Evolutionary conservation across 768 basidiomycete species (phyloP), one percentile per base, ranked within the genome.

Genomic region (Thelephora aurantiotincta): DNA sequence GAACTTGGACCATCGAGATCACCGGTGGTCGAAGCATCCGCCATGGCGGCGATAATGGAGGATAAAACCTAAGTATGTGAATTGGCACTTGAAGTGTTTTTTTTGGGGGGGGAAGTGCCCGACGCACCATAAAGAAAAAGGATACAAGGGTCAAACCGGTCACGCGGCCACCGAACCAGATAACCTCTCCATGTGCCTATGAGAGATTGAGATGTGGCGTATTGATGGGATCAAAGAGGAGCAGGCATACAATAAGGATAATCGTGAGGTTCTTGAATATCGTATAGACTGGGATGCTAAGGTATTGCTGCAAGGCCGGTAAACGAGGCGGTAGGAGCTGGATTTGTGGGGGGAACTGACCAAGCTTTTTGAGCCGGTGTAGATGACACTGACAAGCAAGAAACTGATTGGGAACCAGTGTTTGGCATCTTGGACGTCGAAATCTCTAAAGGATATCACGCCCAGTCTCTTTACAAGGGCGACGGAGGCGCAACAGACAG

Each of bases 191-290:
- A 60, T 99, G 96, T 6, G 96, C 92, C 90, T 93, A 48, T 33
- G 26, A 48, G 9, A 33, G 11, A 16, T 23, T 50, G 36, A 44
- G 18, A 52, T 42, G 7, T 6, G 50, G 41, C 13, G 22, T 19
- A 46, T 43, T 12, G 37, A 48, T 16, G 22, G 42, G 33, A 49
- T 13, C 16, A 38, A n/a, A n/a, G 5, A 37, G 38, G 19, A 46
- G 30, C 47, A 35, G 43, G 11, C 18, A 11, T 53, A 90, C 93
- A 59, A 98, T 98, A 23, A 99, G 74, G 54, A 99, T 98, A 57
- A 98, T 99, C n/a, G 96, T 97, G 58, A 98, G 60, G 62, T 99
- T 99, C 66, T 99, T 99, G 77, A 98, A 98, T 53, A 99, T 98
- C 0, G 96, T 98, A 66, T 97, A 99, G 22, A 97, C 81, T 0